These are phyloP conservation scores for Megacollybia platyphylla DNA, from an alignment of 1,284 basidiomycete species.

Conservation along the genomic window DNA sequence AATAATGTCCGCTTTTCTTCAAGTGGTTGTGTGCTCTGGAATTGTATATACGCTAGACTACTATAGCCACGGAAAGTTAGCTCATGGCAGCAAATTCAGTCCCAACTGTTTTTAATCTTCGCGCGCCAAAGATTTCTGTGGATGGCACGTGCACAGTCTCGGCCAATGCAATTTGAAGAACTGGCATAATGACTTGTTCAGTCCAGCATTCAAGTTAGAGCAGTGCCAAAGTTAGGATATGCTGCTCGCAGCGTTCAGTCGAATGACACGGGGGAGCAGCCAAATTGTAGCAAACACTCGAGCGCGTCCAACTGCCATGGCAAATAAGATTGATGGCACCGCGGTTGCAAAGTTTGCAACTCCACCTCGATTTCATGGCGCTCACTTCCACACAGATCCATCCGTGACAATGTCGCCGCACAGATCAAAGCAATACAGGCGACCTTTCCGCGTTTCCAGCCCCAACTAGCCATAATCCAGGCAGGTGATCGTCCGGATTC, in stretches of 20 bases:
- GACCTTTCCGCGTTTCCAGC: slow-evolving; percentile 74
- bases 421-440: slow-evolving; percentile 51
- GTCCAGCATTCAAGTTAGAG: too few species aligned
- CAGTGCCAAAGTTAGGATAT: too few species aligned
- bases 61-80: too few species aligned
- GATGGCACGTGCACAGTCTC: too few species aligned
- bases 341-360: slow-evolving; percentile 71
- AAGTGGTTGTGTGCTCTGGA: not conserved
- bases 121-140: too few species aligned
- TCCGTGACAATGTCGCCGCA: slow-evolving; percentile 63
- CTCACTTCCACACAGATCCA: slow-evolving; percentile 37
- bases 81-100: too few species aligned
- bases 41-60: too few species aligned
- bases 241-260: too few species aligned
- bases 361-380: slow-evolving; percentile 4
- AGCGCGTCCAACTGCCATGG: slow-evolving; percentile 32
- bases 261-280: not conserved
- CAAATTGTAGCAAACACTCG: not conserved
- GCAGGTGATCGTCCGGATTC: slow-evolving; percentile 90
- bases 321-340: slow-evolving; percentile 75
- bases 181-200: too few species aligned
- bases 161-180: too few species aligned
- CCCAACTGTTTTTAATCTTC: too few species aligned
- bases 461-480: slow-evolving; percentile 88
- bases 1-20: not conserved